These are phyloP conservation scores for Alternaria triticina DNA, from an alignment of 2,329 filamentous ascomycete species.

Conservation along the genomic window DNA sequence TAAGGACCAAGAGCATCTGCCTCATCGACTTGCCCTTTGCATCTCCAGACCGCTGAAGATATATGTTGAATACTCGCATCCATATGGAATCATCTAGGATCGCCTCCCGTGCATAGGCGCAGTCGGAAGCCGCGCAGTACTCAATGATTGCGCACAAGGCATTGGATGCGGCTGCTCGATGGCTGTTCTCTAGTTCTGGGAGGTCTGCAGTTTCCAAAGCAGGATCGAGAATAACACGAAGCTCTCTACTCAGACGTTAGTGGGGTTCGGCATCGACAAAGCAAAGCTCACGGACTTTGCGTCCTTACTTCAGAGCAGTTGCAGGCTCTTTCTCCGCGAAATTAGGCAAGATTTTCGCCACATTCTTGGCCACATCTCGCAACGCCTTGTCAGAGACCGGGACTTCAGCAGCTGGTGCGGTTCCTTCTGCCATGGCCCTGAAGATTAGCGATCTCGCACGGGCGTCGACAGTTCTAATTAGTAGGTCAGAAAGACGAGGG, in stretches of 20 bases:
- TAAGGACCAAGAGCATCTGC: conserved; percentile 53
- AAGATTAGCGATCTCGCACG: background rate
- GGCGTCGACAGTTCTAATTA: background rate
- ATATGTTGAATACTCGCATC: conserved; percentile 48
- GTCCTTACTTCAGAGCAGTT: conserved; percentile 46
- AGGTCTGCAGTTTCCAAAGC: conserved; percentile 44
- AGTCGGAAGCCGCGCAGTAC: conserved; percentile 41
- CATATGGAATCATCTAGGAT: conserved; percentile 49
- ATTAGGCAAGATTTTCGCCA: conserved; percentile 31
- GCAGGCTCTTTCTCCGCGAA: conserved; percentile 32
- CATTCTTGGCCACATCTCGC: conserved; percentile 35
- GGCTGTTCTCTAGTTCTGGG: conserved; percentile 41
- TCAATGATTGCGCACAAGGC: conserved; percentile 54
- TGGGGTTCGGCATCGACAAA: conserved; percentile 10
- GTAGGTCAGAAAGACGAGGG: background rate
- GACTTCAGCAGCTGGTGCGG: conserved; percentile 1
- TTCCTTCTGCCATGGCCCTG: conserved; percentile 16
- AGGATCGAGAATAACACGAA: conserved; percentile 35
- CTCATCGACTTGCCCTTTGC: conserved; percentile 56
- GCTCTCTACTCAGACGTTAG: conserved; percentile 36
- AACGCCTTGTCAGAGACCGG: conserved; percentile 36
- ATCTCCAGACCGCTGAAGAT: conserved; percentile 51
- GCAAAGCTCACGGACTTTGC: conserved; percentile 44
- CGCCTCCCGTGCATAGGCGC: conserved; percentile 33
- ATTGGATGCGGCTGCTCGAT: conserved; percentile 57